phyloP scores from a whole-genome alignment of 768 basidiomycete species.

The Pulveroboletus ravenelii region DNA sequence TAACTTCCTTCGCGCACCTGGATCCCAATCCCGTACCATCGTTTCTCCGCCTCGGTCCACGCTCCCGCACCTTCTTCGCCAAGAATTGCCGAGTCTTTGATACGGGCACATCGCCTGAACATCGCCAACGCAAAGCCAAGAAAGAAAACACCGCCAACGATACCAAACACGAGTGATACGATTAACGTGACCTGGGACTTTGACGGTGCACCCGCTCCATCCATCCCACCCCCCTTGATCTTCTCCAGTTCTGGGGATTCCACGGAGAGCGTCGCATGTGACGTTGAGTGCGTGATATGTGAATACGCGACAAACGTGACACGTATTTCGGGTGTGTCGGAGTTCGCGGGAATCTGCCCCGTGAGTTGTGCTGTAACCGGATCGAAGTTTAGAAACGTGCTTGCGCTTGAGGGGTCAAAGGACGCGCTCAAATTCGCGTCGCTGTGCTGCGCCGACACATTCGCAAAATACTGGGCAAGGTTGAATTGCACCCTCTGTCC shows the following conservation, averaged over 20 bases:
- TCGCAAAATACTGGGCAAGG: slow-evolving; percentile 53
- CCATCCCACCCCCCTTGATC: slow-evolving; percentile 32
- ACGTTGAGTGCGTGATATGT: slow-evolving; percentile 60
- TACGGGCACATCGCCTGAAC: slow-evolving; percentile 50
- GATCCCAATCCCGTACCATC: slow-evolving; percentile 59
- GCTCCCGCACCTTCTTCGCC: slow-evolving; percentile 55
- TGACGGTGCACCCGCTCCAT: slow-evolving; percentile 39
- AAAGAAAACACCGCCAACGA: slow-evolving; percentile 53
- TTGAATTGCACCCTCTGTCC: slow-evolving; percentile 49
- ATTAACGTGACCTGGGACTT: slow-evolving; percentile 52
- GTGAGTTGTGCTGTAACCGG: slow-evolving; percentile 39
- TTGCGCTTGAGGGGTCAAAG: slow-evolving; percentile 47
- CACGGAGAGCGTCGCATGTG: slow-evolving; percentile 56
- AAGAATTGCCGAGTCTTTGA: slow-evolving; percentile 55
- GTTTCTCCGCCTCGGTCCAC: slow-evolving; percentile 61
- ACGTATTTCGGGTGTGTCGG: slow-evolving; percentile 37
- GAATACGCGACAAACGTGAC: slow-evolving; percentile 70
- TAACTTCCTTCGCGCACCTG: slow-evolving; percentile 13
- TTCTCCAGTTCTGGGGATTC: slow-evolving; percentile 37
- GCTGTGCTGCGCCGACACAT: slow-evolving; percentile 34
- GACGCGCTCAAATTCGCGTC: slow-evolving; percentile 53
- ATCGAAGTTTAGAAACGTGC: slow-evolving; percentile 53
- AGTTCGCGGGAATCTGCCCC: slow-evolving; percentile 53
- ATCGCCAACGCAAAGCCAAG: slow-evolving; percentile 52
- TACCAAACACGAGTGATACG: slow-evolving; percentile 56